These are phyloP conservation scores for Fusarium coffeatum DNA, from an alignment of 2,329 filamentous ascomycete species.

Conservation along the genomic window DNA sequence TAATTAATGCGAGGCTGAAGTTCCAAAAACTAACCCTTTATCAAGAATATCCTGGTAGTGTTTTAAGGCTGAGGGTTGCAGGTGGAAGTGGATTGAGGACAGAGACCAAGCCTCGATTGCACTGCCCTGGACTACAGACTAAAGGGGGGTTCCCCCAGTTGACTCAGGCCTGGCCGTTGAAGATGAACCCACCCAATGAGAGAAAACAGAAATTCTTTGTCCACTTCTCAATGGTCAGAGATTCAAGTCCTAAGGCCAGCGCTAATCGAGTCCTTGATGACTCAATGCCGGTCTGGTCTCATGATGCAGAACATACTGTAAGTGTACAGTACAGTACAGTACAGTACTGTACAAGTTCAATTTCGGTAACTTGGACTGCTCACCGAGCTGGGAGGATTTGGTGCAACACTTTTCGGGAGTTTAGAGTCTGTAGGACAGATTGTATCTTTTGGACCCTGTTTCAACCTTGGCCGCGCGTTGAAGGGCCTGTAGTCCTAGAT, in stretches of 20 bases:
- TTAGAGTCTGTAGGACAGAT: neutral
- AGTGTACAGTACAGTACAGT: neutral
- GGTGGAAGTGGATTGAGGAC: neutral
- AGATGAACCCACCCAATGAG: neutral
- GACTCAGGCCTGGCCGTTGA: slow-evolving; percentile 7
- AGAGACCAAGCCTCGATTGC: slow-evolving; percentile 42
- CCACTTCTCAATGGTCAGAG: neutral
- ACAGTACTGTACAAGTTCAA: neutral
- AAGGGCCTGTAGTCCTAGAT: slow-evolving; percentile 34
- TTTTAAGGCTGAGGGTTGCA: slow-evolving; percentile 40
- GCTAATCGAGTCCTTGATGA: slow-evolving; percentile 34
- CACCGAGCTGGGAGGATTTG: neutral
- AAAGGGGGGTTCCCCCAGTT: neutral
- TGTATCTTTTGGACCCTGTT: slow-evolving; percentile 22
- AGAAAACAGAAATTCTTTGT: neutral
- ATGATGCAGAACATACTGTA: slow-evolving; percentile 36
- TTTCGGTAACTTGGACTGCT: neutral
- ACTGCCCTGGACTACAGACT: slow-evolving; percentile 21
- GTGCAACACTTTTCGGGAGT: neutral
- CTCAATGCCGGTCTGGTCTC: slow-evolving; percentile 45
- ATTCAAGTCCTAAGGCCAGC: slow-evolving; percentile 4
- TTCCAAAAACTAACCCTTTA: neutral
- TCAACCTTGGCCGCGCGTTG: slow-evolving; percentile 40
- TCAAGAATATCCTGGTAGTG: slow-evolving; percentile 8
- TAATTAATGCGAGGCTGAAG: slow-evolving; percentile 42